Base-by-base conservation (phyloP, 2,329 filamentous ascomycete genomes). In the Atkinsonella hypoxylon region DNA sequence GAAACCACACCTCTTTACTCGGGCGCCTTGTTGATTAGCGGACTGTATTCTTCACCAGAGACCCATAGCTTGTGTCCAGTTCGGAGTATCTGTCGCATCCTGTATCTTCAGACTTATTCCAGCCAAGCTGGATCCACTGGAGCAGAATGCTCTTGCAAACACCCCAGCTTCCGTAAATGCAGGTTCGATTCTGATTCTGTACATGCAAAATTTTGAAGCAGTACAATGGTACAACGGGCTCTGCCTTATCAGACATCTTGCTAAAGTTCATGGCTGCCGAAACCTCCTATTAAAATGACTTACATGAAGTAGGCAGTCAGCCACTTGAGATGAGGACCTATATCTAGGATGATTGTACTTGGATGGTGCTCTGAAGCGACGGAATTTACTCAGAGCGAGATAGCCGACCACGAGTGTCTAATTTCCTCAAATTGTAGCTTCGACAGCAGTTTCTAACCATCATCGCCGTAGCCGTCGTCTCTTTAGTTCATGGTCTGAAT, bases 1-100 rank as follows among this genome's bases (percentile, higher is more conserved):
- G 82, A 85, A 82, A 79, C 66, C 68, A 78, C 36, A 67, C 74
- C 9, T 69, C 77, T 3, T 70, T 77, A 60, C 59, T 83, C 11
- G 70, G 70, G 67, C 20, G 66, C 71, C 22, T 66, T 83, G 11
- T 62, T 82, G 53, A 70, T 85, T 57, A 66, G 77, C 10, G 81
- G 82, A 32, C 61, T 83, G 22, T 62, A 65, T 38, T 81, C 70
- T 62, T 82, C 82, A 2, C 51, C 72, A 6, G 63, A 67, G 18
- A 69, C 75, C 31, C 75, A 76, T 17, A 59, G 57, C 10, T 58
- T 80, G 30, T 80, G 80, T 15, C 70, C 61, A 13, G 61, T 61
- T 31, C 85, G 80, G 79, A 63, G 70, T 10, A n/a, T 74, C 1
- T 69, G 65, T 20, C 73, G 82, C 41, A 57, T 75, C 26, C 2